Base-by-base conservation (phyloP, 106 monocot genomes). In the Cymbidium sinense region DNA sequence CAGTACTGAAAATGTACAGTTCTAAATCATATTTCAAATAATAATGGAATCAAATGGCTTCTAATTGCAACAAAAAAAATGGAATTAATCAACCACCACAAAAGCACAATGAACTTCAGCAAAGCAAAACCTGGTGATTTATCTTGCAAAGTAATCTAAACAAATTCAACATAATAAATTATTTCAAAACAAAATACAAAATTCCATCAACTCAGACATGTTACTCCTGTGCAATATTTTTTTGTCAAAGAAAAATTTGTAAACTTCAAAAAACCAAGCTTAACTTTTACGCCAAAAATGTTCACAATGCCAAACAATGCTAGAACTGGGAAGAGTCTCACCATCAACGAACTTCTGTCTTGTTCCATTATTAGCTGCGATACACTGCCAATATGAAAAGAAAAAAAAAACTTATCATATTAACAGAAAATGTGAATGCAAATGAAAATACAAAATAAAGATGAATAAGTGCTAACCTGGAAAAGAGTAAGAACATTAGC, bases 401-500 rank as follows among this genome's bases (percentile, higher is more conserved):
- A n/a, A n/a, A n/a, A n/a, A 62, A 33, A 25, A 8, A 20, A 58
- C 2, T 36, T 39, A 72, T 8, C 17, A 67, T 51, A 33, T 19
- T 43, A 43, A 55, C 2, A 70, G 15, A 50, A 65, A 64, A 37
- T 25, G 43, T 25, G 43, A 51, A 34, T 34, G 0, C 33, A 39
- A 50, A 76, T 2, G 35, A 54, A 64, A 69, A n/a, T n/a, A n/a
- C n/a, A n/a, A n/a, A n/a, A n/a, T 27, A 33, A 15, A 50, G 35
- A 5, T 19, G 10, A 18, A 79, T n/a, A 4, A 44, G 50, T 19
- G 0, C 27, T 29, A 73, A 87, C 85, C 87, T 90, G 90, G 37
- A 90, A 87, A 43, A 90, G 77, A 5, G 82, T 85, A 30, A 90
- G 80, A 76, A 90, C 87, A 83, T 87, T 90, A 15, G 70, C 85